Evolutionary conservation across 495 filamentous ascomycete species (phyloP), one percentile per base, ranked within the genome.

Genomic region (Corynascus novoguineensis): DNA sequence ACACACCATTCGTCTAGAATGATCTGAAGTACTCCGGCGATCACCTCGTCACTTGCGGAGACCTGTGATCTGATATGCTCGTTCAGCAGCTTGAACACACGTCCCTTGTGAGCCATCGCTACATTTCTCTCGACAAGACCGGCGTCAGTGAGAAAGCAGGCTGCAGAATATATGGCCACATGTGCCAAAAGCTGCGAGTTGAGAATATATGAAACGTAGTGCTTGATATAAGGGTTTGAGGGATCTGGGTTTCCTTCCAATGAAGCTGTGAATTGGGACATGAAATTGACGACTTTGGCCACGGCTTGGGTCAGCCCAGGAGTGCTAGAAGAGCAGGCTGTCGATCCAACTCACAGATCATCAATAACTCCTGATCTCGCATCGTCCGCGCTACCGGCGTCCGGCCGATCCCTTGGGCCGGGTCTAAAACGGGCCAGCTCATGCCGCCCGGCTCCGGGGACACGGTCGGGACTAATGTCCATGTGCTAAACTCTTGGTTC

Each of bases 281-380:
- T 55, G 66, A 82, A 65, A 81, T 88, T 66, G 79, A 89, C 53
- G 70, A 72, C 50, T 90, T 76, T 14, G n/a, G 3, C 47, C 12
- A 6, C 10, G 21, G 15, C 6, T 37, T 4, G 0, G 32, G 31
- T 50, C 47, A 50, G 47, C 21, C 29, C 5, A 10, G 29, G 10
- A 31, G 29, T 31, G 10, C 5, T 41, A 15, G 37, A 21, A n/a
- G n/a, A 3, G 37, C 17, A 17, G 17, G 14, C 4, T 25, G 37
- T 1, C 22, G 21, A 11, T 27, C 19, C 0, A 25, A 68, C 71
- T 15, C 63, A 74, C 71, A 72, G 24, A 70, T 60, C 14, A 55
- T 46, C 41, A 73, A 38, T 3, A 74, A 60, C 29, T 71, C 70
- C 1, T 49, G 28, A 25, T 73, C 62, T 24, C 60, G 50, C 48